Base-by-base conservation (phyloP, 768 basidiomycete genomes). In the Clitopilus passeckerianus region DNA sequence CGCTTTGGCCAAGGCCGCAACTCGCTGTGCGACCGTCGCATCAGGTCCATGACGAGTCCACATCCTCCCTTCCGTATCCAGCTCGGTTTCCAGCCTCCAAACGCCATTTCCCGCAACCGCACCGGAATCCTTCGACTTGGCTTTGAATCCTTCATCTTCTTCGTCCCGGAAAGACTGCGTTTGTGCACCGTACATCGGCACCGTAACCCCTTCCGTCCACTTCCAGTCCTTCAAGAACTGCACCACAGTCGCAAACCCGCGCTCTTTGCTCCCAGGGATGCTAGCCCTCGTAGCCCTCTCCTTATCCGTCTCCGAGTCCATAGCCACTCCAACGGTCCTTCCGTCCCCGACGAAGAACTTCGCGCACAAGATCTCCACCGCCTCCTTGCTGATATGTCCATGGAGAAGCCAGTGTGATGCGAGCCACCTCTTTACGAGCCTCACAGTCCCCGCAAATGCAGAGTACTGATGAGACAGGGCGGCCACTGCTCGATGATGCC, bases 371-470 rank as follows among this genome's bases (percentile, higher is more conserved):
- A 98, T 75, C 71, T 99, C 97, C 34, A 92, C 82, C 0, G 84
- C 86, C 69, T 98, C 93, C 60, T 86, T 82, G 6, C 81, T 80
- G 57, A 98, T 77, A 64, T 93, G 89, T 0, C 79, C 72, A 4
- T 82, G 78, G 34, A 98, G 80, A 59, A 97, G 80, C 89, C 91
- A 93, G 68, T 99, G 97, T 6, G 89, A 77, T 0, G 91, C 86
- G 57, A 98, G 76, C 97, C 97, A 99, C 44, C 96, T 83, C 75
- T 98, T 96, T 55, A 91, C 83, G 15, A 98, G 80, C 37, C 97
- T 81, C 15, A 92, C 90, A 0, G 95, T 94, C 8, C 89, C 86
- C 2, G 93, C 80, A 71, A 86, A 97, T 10, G 94, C 90, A 0
- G 84, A 71, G 66, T 85, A 89, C 53, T 84, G 86, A 70, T 98